Percentiles rank a stretch among this genome's conserved stretches.
phyloP scores from a whole-genome alignment of 2,329 filamentous ascomycete genomes.

The Alternaria sp. region DNA sequence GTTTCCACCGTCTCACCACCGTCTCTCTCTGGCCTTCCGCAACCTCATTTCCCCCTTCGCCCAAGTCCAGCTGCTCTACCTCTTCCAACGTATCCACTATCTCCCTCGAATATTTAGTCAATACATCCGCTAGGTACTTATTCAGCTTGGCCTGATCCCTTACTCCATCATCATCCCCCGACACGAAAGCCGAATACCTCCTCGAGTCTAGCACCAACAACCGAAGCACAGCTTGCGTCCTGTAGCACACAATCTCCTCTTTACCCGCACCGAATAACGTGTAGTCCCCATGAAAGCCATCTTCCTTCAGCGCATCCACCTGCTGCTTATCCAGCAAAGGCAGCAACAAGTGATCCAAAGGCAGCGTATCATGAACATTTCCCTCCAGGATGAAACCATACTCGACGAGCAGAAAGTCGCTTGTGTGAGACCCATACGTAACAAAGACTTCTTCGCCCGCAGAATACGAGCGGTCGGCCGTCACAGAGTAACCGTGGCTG shows the following conservation, averaged over 20 bases:
- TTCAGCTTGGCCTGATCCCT: conserved; percentile 47
- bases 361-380: conserved; percentile 50
- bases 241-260: conserved; percentile 48
- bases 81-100: conserved; percentile 37
- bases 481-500: conserved; percentile 61
- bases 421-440: conserved; percentile 72
- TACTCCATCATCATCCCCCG: conserved; percentile 41
- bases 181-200: conserved; percentile 39
- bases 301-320: conserved; percentile 47
- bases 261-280: conserved; percentile 19
- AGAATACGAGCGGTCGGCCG: conserved; percentile 58
- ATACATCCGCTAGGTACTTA: conserved; percentile 42
- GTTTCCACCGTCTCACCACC: conserved; percentile 45
- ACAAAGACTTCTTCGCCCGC: conserved; percentile 70
- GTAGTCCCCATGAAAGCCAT: conserved; percentile 50
- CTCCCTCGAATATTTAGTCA: conserved; percentile 39
- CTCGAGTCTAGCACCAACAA: conserved; percentile 38
- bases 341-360: conserved; percentile 52
- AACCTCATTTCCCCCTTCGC: not conserved
- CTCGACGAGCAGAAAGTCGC: conserved; percentile 75
- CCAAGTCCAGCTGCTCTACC: conserved; percentile 30
- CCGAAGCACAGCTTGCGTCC: conserved; percentile 54
- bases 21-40: conserved; percentile 31
- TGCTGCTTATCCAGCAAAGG: conserved; percentile 44
- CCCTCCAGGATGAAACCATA: conserved; percentile 58